Conservation (phyloP, 768 basidiomycete genomes). For the Trametes cubensis region DNA sequence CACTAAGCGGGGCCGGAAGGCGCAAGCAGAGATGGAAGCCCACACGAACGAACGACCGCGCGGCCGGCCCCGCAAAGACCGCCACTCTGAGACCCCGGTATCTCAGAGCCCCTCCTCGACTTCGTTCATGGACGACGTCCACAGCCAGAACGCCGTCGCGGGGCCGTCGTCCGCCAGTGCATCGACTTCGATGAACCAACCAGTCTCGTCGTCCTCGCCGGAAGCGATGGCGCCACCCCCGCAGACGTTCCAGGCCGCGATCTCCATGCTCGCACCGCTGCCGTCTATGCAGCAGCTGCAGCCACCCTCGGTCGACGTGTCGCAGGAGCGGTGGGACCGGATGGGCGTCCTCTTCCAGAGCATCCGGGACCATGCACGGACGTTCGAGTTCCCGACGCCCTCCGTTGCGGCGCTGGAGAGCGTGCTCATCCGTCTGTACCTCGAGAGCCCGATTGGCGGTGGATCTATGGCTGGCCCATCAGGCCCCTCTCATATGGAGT, state of each 20-base stretch:
- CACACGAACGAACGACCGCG: constrained; percentile 19
- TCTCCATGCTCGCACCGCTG: constrained; percentile 48
- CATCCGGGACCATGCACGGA: constrained; percentile 74
- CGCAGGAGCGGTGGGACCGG: constrained; percentile 81
- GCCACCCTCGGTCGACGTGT: constrained; percentile 35
- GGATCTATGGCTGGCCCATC: constrained; percentile 16
- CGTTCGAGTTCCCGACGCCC: constrained; percentile 70
- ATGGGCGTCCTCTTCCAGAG: constrained; percentile 76
- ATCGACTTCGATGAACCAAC: constrained; percentile 12
- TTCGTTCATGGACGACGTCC: constrained; percentile 16
- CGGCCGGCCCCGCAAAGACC: constrained; percentile 17
- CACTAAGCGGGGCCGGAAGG: constrained; percentile 80
- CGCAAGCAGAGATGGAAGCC: constrained; percentile 56
- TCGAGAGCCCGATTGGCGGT: constrained; percentile 69
- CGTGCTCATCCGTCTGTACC: constrained; percentile 73
- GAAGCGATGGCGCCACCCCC: constrained; percentile 3
- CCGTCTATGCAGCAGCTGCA: constrained; percentile 21
- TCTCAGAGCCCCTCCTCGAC: constrained; percentile 19
- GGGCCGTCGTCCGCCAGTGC: constrained; percentile 14
- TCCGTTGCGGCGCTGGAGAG: constrained; percentile 81
- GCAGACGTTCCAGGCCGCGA: constrained; percentile 44
- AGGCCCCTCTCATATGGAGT: constrained; percentile 10
- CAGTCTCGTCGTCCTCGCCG: constrained; percentile 9
- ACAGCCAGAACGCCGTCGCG: constrained; percentile 7
- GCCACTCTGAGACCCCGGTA: constrained; percentile 5